A percentile compares a stretch with the other conserved stretches of the same genome.
These are phyloP conservation scores for Tuber umbilicatum DNA, from an alignment of 495 filamentous ascomycete genomes.

Conservation along the genomic window DNA sequence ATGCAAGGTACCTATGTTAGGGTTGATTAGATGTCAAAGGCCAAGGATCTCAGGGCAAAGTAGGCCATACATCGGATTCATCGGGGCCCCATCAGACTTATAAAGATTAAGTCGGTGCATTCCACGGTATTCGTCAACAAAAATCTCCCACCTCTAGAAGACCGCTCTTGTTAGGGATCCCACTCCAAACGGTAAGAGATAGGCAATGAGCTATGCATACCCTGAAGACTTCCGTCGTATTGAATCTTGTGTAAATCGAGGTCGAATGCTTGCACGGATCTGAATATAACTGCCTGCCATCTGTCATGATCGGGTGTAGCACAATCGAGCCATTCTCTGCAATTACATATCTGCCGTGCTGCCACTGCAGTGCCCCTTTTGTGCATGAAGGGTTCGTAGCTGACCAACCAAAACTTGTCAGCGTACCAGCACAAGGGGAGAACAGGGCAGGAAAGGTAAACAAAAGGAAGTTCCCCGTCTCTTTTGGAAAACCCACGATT, in stretches of 20 bases:
- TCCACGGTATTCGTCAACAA: slow-evolving; percentile 57
- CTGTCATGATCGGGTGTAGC: slow-evolving; percentile 58
- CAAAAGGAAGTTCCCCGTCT: not conserved
- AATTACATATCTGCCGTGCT: slow-evolving; percentile 59
- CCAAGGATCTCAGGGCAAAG: not conserved
- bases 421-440: slow-evolving; percentile 8
- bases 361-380: slow-evolving; percentile 66
- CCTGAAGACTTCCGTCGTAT: slow-evolving; percentile 60
- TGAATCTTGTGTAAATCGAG: slow-evolving; percentile 61
- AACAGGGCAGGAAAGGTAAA: not conserved
- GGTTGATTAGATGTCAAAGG: not conserved
- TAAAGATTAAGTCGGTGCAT: slow-evolving; percentile 61
- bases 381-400: slow-evolving; percentile 61
- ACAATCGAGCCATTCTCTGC: slow-evolving; percentile 52
- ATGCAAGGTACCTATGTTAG: slow-evolving; percentile 47
- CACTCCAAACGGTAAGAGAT: not conserved
- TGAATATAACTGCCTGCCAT: slow-evolving; percentile 66
- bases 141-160: slow-evolving; percentile 56
- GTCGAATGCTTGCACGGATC: slow-evolving; percentile 55
- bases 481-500: slow-evolving; percentile 55
- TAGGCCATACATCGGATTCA: slow-evolving; percentile 60
- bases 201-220: slow-evolving; percentile 44
- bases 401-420: slow-evolving; percentile 38
- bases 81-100: slow-evolving; percentile 57
- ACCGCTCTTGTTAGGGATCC: slow-evolving; percentile 6